Evolutionary conservation across 805 yeast species (phyloP).

Genomic region (Cyberlindnera meyerae): DNA sequence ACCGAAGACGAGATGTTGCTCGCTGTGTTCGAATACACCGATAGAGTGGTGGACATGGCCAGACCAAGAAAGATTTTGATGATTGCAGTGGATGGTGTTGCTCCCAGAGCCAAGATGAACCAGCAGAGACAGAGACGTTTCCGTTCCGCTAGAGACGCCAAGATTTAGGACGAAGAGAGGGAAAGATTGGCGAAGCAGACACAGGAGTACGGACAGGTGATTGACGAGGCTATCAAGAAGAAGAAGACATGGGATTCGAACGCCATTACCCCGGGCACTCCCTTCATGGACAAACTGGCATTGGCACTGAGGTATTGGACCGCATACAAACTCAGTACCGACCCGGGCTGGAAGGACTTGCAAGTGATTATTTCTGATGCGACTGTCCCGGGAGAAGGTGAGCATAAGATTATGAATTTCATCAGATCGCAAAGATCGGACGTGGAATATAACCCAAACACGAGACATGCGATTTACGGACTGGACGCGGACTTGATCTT

Average conservation of each 20-base stretch:
- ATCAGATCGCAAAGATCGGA: conserved; percentile 85
- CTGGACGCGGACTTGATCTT: conserved; percentile 96
- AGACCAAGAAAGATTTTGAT: conserved; percentile 87
- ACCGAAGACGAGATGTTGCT: conserved; percentile 96
- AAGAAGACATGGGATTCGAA: conserved; percentile 85
- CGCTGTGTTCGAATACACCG: conserved; percentile 89
- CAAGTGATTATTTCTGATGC: conserved; percentile 83
- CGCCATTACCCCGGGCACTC: conserved; percentile 95
- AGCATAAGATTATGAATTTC: conserved; percentile 95
- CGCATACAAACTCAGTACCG: conserved; percentile 81
- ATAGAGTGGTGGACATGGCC: conserved; percentile 87
- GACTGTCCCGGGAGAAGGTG: conserved; percentile 98
- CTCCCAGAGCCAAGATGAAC: conserved; percentile 98
- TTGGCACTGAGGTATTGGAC: conserved; percentile 79
- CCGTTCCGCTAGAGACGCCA: conserved; percentile 90
- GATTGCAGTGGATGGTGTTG: conserved; percentile 99
- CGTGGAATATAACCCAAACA: conserved; percentile 85
- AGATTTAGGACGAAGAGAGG: conserved; percentile 69
- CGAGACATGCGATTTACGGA: conserved; percentile 95
- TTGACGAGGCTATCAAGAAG: conserved; percentile 69
- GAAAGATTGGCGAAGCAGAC: conserved; percentile 37
- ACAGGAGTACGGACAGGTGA: conserved; percentile 48
- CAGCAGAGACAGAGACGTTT: conserved; percentile 96
- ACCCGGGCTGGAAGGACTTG: conserved; percentile 77
- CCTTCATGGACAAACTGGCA: conserved; percentile 88